phyloP scores from a whole-genome alignment of 148 eudicot genomes.

The Vaccinium vitisidaea region DNA sequence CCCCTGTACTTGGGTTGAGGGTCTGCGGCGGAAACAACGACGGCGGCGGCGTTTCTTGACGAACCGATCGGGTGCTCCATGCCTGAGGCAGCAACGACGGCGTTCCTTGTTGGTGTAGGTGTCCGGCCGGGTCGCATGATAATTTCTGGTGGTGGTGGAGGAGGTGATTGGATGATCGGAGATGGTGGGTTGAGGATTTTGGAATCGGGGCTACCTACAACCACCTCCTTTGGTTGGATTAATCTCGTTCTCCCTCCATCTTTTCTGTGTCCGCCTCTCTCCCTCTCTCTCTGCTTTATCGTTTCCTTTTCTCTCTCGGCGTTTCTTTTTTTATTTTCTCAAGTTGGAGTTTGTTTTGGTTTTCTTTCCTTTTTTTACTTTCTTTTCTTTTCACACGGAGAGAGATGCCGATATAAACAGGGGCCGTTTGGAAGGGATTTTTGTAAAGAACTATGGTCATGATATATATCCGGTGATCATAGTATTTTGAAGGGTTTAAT shows the following conservation, averaged over 20 bases:
- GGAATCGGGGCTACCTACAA: background rate
- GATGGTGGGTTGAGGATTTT: conserved; percentile 6
- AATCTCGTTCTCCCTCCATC: background rate
- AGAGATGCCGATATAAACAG: background rate
- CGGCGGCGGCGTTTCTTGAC: conserved; percentile 4
- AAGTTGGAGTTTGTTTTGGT: background rate
- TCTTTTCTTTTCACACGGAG: background rate
- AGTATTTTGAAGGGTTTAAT: no score
- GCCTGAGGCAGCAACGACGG: background rate
- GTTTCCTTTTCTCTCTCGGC: background rate
- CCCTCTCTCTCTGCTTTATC: background rate
- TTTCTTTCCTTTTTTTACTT: background rate
- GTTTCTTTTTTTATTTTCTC: background rate
- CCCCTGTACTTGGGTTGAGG: conserved; percentile 42
- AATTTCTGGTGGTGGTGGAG: background rate
- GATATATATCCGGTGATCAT: background rate
- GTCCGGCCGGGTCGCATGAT: conserved; percentile 17
- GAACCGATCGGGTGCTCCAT: conserved; percentile 22
- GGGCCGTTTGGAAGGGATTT: background rate
- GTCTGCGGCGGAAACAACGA: background rate
- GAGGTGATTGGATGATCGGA: background rate
- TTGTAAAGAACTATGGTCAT: no score
- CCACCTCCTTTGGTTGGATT: background rate
- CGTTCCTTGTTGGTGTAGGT: conserved; percentile 17
- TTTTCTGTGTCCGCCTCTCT: background rate